Evolutionary conservation across 2,329 filamentous ascomycete species (phyloP).

Genomic region (Raffaelea deltoideospora): DNA sequence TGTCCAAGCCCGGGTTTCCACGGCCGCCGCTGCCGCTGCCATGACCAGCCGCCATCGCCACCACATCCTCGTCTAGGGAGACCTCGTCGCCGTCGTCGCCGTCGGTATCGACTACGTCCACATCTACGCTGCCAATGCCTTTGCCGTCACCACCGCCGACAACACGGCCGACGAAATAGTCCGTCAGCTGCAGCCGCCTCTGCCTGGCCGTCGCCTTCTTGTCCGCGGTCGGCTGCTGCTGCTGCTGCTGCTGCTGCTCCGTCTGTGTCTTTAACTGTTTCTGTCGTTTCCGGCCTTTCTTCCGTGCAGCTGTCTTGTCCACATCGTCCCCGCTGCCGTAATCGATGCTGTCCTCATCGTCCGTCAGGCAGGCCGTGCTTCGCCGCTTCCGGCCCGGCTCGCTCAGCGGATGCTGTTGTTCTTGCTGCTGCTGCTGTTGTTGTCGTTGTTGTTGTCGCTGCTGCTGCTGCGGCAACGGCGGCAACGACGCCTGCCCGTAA

Average conservation of each 20-base stretch:
- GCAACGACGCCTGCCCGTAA: conserved; percentile 18
- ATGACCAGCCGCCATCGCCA: background rate
- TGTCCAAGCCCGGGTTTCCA: conserved; percentile 8
- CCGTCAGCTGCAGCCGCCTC: conserved; percentile 2
- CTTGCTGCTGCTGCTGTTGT: too few species aligned
- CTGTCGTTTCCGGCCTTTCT: background rate
- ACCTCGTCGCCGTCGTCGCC: background rate
- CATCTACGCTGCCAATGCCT: background rate
- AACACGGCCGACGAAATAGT: conserved; percentile 6
- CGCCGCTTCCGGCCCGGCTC: too few species aligned
- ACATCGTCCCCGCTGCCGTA: background rate
- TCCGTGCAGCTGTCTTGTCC: background rate
- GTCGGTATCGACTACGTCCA: background rate
- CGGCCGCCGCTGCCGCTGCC: background rate
- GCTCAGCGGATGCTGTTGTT: too few species aligned
- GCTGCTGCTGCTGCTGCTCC: background rate
- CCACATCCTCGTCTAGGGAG: background rate
- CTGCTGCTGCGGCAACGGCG: background rate
- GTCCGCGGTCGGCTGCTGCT: background rate
- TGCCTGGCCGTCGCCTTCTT: background rate
- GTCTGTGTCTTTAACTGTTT: too few species aligned
- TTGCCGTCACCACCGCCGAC: background rate
- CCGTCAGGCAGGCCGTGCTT: background rate
- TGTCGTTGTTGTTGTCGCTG: background rate
- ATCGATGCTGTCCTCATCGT: background rate